Evolutionary conservation across 208 protist species (phyloP).

Genomic region (Acanthamoeba royreba): DNA sequence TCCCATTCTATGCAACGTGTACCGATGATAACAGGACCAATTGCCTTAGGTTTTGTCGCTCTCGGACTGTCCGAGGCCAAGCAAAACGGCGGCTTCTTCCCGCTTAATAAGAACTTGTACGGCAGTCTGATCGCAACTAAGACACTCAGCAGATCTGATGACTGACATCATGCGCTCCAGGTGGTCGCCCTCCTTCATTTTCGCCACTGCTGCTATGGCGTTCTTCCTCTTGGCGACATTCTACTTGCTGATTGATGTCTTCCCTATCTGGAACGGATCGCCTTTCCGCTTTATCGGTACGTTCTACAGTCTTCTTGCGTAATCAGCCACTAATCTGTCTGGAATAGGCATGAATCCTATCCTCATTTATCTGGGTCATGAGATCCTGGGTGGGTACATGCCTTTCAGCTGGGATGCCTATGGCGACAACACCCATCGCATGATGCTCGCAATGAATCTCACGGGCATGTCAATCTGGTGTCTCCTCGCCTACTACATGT

Average conservation of each 20-base stretch:
- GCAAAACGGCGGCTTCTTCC: slow-evolving; percentile 52
- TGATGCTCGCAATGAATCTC: neutral
- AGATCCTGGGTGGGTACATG: slow-evolving; percentile 49
- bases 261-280: slow-evolving; percentile 52
- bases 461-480: neutral
- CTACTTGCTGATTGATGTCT: slow-evolving; percentile 57
- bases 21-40: too few species aligned
- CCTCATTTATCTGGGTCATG: slow-evolving; percentile 50
- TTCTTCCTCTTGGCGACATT: slow-evolving; percentile 40
- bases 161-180: too few species aligned
- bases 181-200: neutral
- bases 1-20: neutral
- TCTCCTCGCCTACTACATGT: neutral
- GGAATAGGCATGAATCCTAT: slow-evolving; percentile 69
- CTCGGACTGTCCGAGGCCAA: neutral
- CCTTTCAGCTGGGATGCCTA: slow-evolving; percentile 48
- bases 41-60: neutral
- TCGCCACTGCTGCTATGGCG: slow-evolving; percentile 28
- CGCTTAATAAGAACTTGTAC: slow-evolving; percentile 65
- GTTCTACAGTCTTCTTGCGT: too few species aligned
- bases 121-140: neutral
- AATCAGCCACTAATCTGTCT: too few species aligned
- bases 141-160: neutral
- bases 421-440: neutral
- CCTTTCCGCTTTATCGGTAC: slow-evolving; percentile 42